Conservation (phyloP, 1,139 yeast species). For the Spathaspora jeffriesii region DNA sequence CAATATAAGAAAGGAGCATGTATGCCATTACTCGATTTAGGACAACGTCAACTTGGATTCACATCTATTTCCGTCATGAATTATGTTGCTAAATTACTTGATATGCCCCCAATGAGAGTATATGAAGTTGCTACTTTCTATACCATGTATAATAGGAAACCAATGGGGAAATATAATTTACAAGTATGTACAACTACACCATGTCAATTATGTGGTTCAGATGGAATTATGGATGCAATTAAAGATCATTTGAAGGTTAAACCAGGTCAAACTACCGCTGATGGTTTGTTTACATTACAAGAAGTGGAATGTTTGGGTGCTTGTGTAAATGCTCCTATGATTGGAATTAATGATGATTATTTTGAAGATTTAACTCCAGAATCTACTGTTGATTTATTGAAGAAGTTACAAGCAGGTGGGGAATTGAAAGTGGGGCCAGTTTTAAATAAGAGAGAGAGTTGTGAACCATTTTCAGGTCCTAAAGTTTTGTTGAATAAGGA, state of each 20-base stretch:
- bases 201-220: slow-evolving; percentile 85
- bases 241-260: slow-evolving; percentile 60
- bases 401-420: slow-evolving; percentile 64
- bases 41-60: slow-evolving; percentile 88
- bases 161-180: slow-evolving; percentile 83
- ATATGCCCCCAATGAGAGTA: slow-evolving; percentile 95
- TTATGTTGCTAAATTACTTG: slow-evolving; percentile 83
- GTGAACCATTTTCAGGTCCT: slow-evolving; percentile 78
- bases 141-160: slow-evolving; percentile 88
- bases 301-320: slow-evolving; percentile 95
- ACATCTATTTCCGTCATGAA: slow-evolving; percentile 92
- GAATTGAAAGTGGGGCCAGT: slow-evolving; percentile 70
- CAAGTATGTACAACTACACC: slow-evolving; percentile 94
- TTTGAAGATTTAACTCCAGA: slow-evolving; percentile 81
- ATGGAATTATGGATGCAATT: slow-evolving; percentile 72
- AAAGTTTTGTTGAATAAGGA: slow-evolving; percentile 61
- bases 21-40: slow-evolving; percentile 85
- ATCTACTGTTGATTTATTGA: slow-evolving; percentile 60
- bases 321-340: slow-evolving; percentile 90
- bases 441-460: slow-evolving; percentile 57
- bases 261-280: slow-evolving; percentile 81
- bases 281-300: slow-evolving; percentile 76
- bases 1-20: slow-evolving; percentile 88
- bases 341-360: slow-evolving; percentile 82
- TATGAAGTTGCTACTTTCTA: slow-evolving; percentile 93